Evolutionary conservation across 345 rosid genomes (phyloP), one percentile per base, ranked within the genome.

Genomic region (Salix dunnii): DNA sequence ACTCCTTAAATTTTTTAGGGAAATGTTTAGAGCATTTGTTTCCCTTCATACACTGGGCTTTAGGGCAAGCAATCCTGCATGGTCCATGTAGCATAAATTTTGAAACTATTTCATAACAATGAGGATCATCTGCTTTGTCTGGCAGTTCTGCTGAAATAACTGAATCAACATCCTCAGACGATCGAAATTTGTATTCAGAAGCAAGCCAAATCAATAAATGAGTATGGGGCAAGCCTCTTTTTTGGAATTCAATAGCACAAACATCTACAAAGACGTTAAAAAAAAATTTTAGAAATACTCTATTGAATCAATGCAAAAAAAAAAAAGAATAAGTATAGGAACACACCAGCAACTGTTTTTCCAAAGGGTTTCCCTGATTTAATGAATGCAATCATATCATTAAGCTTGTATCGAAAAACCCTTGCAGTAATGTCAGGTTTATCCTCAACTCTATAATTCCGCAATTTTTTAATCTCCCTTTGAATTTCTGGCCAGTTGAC

Each of bases 181-280:
- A 40, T 1, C 0, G 6, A 11, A 0, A 31, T 8, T 43, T 42
- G 25, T 0, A 0, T n/a, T 5, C 21, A 0, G 2, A 2, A 2
- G 13, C 20, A 11, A 68, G 43, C 72, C 55, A 42, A 0, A 68
- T 1, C 13, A 68, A 68, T 23, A 7, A 11, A 43, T 68, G 53
- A 3, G 6, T 5, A 23, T 68, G 31, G 6, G 51, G 51, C 10
- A 40, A 23, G 10, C 30, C 72, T 8, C 18, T 4, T 8, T 40
- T 68, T 42, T 68, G 31, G 11, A 68, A 40, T 12, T 68, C 53
- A 2, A 68, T 1, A 6, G 53, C 42, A 4, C 23, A 40, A 1
- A 25, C 31, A 25, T 25, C 66, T 62, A 11, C 2, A 4, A 62
- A 25, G 14, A 8, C 1, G 5, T 4, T 4, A n/a, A n/a, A 62